Percentiles rank a stretch among this genome's conserved stretches.
phyloP scores from a whole-genome alignment of 129 eudicot species.

The Helichrysum umbraculigerum region DNA sequence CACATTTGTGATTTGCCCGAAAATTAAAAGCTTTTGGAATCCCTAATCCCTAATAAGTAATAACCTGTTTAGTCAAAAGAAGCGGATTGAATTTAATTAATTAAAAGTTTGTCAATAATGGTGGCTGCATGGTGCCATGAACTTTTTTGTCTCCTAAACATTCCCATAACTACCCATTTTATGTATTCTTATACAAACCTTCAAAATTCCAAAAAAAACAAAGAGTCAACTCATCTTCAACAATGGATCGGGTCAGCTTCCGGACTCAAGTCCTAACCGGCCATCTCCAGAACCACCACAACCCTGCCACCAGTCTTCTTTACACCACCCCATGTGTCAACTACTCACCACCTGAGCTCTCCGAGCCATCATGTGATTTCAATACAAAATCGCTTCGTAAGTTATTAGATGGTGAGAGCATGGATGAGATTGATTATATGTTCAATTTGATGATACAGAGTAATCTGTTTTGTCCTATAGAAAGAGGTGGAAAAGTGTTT shows the following conservation, averaged over 20 bases:
- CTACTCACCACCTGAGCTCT: conserved; percentile 71
- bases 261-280: conserved; percentile 53
- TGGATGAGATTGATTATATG: conserved; percentile 63
- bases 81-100: too few relatives aligned
- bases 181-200: conserved; percentile 7
- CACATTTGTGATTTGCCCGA: too few relatives aligned
- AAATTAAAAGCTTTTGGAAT: too few relatives aligned
- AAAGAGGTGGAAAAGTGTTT: conserved; percentile 60
- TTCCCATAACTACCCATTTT: background rate
- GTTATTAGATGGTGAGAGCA: conserved; percentile 59
- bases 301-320: conserved; percentile 18
- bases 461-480: conserved; percentile 52
- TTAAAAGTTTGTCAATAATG: too few relatives aligned
- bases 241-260: conserved; percentile 52
- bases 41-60: too few relatives aligned
- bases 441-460: conserved; percentile 52
- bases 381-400: conserved; percentile 57
- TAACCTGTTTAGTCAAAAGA: too few relatives aligned
- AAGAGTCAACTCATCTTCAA: background rate
- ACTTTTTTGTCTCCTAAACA: background rate
- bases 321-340: conserved; percentile 45
- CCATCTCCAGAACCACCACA: conserved; percentile 47
- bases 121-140: background rate
- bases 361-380: conserved; percentile 40
- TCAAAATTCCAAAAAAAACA: background rate